phyloP scores from a whole-genome alignment of 495 filamentous ascomycete species.

The Thermochaetoides thermophila region DNA sequence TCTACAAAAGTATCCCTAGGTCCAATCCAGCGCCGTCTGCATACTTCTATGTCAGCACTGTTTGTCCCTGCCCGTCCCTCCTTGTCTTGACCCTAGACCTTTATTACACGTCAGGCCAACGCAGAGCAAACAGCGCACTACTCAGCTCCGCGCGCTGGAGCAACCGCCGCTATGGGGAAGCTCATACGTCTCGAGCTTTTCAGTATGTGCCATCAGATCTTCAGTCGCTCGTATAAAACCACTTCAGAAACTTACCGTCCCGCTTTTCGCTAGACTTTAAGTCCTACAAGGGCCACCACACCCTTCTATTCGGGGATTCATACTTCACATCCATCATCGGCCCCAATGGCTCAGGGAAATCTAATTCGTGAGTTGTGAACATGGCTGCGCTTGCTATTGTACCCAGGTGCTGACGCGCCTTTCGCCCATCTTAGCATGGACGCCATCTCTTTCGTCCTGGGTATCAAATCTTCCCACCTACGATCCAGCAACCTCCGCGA shows the following conservation, averaged over 20 bases:
- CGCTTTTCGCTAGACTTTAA: slow-evolving; percentile 74
- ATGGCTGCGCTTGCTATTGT: neutral
- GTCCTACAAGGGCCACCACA: slow-evolving; percentile 93
- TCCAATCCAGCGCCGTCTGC: slow-evolving; percentile 12
- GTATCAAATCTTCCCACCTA: slow-evolving; percentile 94
- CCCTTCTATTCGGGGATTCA: slow-evolving; percentile 87
- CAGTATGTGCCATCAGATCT: slow-evolving; percentile 47
- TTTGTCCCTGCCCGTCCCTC: neutral
- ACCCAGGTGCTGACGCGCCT: slow-evolving; percentile 1
- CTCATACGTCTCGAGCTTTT: slow-evolving; percentile 88
- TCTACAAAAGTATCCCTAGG: no score
- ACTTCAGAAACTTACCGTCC: slow-evolving; percentile 8
- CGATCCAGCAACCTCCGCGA: slow-evolving; percentile 91
- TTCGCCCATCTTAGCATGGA: slow-evolving; percentile 58
- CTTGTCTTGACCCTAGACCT: no score
- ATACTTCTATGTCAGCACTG: slow-evolving; percentile 2
- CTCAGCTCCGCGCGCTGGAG: slow-evolving; percentile 8
- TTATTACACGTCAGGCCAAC: no score
- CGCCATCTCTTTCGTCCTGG: slow-evolving; percentile 96
- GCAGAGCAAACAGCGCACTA: slow-evolving; percentile 4
- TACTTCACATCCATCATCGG: slow-evolving; percentile 99
- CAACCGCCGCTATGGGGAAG: slow-evolving; percentile 46
- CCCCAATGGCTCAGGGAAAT: slow-evolving; percentile 98
- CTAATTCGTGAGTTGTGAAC: slow-evolving; percentile 72
- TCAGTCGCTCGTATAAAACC: no score